A percentile compares a stretch with the other conserved stretches of the same genome.
phyloP scores from a whole-genome alignment of 352 stramenopile genomes.

The Globisporangium yorkense region DNA sequence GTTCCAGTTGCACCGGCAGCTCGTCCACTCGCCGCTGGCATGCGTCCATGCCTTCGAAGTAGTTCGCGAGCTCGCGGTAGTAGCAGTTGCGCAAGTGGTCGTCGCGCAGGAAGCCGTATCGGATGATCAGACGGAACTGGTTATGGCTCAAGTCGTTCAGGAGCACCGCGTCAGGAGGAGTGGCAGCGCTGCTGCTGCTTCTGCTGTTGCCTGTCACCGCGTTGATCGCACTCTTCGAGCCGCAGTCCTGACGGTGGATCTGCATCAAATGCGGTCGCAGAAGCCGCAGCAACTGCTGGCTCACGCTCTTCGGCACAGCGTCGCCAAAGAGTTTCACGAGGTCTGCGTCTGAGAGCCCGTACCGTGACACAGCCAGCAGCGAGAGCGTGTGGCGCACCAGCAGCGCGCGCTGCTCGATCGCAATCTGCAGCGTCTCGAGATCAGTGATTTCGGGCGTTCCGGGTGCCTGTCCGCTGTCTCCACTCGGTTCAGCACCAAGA shows the following conservation, averaged over 20 bases:
- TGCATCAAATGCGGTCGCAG: constrained; percentile 66
- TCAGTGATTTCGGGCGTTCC: constrained; percentile 21
- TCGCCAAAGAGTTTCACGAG: constrained; percentile 54
- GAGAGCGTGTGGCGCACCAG: constrained; percentile 70
- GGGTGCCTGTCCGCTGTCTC: not conserved
- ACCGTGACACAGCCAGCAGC: constrained; percentile 59
- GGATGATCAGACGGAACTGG: constrained; percentile 55
- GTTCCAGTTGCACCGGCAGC: constrained; percentile 73
- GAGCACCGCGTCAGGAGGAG: constrained; percentile 20
- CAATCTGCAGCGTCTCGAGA: constrained; percentile 41
- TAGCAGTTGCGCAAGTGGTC: constrained; percentile 62
- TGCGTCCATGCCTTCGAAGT: constrained; percentile 65
- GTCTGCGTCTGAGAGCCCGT: constrained; percentile 62
- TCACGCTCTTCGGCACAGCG: constrained; percentile 30
- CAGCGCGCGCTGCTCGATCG: constrained; percentile 64
- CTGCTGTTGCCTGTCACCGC: not conserved
- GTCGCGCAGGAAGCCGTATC: constrained; percentile 68
- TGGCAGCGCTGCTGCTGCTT: constrained; percentile 5
- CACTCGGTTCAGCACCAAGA: not conserved
- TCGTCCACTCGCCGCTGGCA: constrained; percentile 76
- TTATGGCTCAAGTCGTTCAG: constrained; percentile 79
- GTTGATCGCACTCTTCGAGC: not conserved
- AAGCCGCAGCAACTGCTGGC: constrained; percentile 37
- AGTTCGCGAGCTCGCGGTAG: constrained; percentile 65
- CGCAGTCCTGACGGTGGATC: constrained; percentile 57